Conservation (phyloP, 768 basidiomycete genomes). For the Favolaschia claudopus region DNA sequence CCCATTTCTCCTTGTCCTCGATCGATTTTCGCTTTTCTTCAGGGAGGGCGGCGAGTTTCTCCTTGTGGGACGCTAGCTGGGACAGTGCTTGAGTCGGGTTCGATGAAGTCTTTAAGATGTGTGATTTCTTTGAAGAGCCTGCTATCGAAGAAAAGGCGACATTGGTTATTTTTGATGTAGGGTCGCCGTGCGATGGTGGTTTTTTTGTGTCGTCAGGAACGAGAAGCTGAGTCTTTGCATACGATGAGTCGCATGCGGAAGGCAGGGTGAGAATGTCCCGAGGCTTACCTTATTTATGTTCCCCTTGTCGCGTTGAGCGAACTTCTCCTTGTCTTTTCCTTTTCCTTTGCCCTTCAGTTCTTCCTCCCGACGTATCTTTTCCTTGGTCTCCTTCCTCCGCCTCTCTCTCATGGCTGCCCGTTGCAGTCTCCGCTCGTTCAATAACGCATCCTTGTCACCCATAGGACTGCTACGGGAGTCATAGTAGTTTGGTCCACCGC, state of each 20-base stretch:
- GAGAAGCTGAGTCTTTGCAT: constrained; percentile 69
- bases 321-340: constrained; percentile 48
- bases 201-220: constrained; percentile 61
- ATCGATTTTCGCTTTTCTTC: constrained; percentile 84
- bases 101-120: constrained; percentile 71
- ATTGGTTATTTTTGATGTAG: constrained; percentile 57
- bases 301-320: constrained; percentile 48
- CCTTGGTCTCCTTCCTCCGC: constrained; percentile 84
- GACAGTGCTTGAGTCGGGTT: constrained; percentile 88
- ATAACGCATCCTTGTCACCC: constrained; percentile 77
- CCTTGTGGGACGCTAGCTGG: constrained; percentile 79
- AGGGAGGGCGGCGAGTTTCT: constrained; percentile 76
- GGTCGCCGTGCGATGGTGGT: constrained; percentile 36
- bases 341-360: constrained; percentile 61
- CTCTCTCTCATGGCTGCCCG: constrained; percentile 86
- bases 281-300: constrained; percentile 64
- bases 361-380: constrained; percentile 75
- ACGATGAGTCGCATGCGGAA: constrained; percentile 1
- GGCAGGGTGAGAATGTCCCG: not conserved
- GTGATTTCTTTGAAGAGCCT: constrained; percentile 60
- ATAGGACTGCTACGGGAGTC: constrained; percentile 46
- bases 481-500: constrained; percentile 37
- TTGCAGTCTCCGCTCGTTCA: constrained; percentile 81
- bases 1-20: constrained; percentile 88
- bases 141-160: constrained; percentile 74